A percentile compares a stretch with the other conserved stretches of the same genome.
These are phyloP conservation scores for Chaetothyriales sp. DNA, from an alignment of 2,329 filamentous ascomycete genomes.

Conservation along the genomic window DNA sequence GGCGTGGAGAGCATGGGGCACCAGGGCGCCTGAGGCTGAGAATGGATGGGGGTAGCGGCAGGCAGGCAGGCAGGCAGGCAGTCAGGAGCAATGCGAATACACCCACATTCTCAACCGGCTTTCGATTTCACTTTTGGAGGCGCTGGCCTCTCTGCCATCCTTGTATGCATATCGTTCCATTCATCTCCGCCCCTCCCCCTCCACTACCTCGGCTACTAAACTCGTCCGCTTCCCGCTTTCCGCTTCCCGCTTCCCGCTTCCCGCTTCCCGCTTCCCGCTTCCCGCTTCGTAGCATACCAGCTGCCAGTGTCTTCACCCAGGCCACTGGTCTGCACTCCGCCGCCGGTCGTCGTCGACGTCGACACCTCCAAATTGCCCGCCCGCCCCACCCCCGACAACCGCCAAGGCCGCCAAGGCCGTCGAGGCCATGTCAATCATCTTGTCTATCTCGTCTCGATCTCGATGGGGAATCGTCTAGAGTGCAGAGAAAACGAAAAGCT, in stretches of 20 bases:
- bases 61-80: not conserved
- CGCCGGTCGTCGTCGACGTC: not conserved
- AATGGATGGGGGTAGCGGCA: not conserved
- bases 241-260: not conserved
- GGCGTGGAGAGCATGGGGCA: not conserved
- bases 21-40: not conserved
- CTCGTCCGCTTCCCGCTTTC: not conserved
- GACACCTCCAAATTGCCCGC: not conserved
- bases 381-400: not conserved
- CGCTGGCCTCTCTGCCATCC: not conserved
- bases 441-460: not conserved
- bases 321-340: not conserved
- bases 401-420: not conserved
- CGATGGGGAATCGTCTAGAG: slow-evolving; percentile 32
- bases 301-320: not conserved
- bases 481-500: slow-evolving; percentile 70
- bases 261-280: not conserved
- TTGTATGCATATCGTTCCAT: not conserved
- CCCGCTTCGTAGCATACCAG: not conserved
- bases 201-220: not conserved
- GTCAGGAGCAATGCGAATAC: not conserved
- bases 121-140: not conserved
- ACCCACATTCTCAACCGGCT: not conserved
- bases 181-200: too few species aligned
- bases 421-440: not conserved